These are phyloP conservation scores for Aspergillus sclerotiicarbonarius DNA, from an alignment of 495 filamentous ascomycete species.

Conservation along the genomic window DNA sequence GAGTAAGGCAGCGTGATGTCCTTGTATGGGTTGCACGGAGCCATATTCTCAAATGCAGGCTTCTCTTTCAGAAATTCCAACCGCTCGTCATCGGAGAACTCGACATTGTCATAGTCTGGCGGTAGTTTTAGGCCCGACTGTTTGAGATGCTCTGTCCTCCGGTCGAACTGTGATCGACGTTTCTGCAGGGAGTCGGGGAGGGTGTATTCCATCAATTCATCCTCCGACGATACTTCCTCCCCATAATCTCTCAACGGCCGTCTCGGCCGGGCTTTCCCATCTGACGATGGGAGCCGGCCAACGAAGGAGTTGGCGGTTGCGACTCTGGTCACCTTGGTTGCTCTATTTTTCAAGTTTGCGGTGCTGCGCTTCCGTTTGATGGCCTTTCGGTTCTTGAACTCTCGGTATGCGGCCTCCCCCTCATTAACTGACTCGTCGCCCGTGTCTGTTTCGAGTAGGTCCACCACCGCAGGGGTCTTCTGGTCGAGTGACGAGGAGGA, in stretches of 20 bases:
- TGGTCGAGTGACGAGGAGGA: conserved; percentile 15
- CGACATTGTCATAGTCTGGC: conserved; percentile 74
- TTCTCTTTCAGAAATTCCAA: conserved; percentile 61
- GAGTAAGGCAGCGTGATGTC: conserved; percentile 75
- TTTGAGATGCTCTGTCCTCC: conserved; percentile 53
- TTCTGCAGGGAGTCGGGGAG: conserved; percentile 58
- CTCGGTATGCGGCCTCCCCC: conserved; percentile 52
- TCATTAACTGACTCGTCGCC: conserved; percentile 48
- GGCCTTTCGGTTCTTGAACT: conserved; percentile 59
- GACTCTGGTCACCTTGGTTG: conserved; percentile 34
- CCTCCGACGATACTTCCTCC: conserved; percentile 46
- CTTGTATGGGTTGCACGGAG: conserved; percentile 64
- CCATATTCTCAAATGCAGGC: conserved; percentile 63
- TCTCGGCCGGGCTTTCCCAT: conserved; percentile 17
- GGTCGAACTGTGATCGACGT: conserved; percentile 52
- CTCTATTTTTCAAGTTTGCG: conserved; percentile 39
- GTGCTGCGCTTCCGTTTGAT: conserved; percentile 52
- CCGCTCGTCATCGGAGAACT: conserved; percentile 84
- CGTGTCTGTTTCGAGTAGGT: conserved; percentile 21
- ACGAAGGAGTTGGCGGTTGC: conserved; percentile 27
- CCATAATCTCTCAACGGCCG: conserved; percentile 34
- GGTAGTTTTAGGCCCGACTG: conserved; percentile 73
- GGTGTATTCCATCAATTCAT: conserved; percentile 57
- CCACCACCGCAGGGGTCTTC: conserved; percentile 19
- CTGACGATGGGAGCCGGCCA: conserved; percentile 27